Base-by-base conservation (phyloP, 2,329 filamentous ascomycete genomes). In the Didymella lethalis region DNA sequence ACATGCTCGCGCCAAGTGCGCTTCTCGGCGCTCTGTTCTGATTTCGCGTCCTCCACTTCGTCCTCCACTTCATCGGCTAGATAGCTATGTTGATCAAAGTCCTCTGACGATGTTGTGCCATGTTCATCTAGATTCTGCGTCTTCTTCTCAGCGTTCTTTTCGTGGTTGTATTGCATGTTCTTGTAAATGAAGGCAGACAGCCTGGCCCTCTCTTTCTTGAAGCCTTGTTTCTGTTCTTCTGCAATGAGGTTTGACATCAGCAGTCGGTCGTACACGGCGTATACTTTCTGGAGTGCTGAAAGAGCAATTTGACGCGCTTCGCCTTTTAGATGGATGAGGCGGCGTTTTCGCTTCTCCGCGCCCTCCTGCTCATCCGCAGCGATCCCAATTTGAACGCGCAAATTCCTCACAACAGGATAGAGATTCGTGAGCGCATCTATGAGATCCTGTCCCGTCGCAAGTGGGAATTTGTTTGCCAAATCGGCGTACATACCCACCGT, bases 241-340 rank as follows among this genome's bases (percentile, higher is more conserved):
- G 66, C 48, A 16, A 77, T 61, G 47, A 74, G n/a, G n/a, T 74
- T 68, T 12, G 67, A 70, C 12, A 61, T 43, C 3, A 77, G 46
- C n/a, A 77, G 54, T 46, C 61, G 68, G 48, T 77, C 74, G 34
- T 70, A 73, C 1, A 76, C 56, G 25, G 57, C 70, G 52, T 75
- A 68, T 7, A 76, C 64, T 46, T 62, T 70, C 11, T 66, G 63
- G 34, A 77, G 38, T 7, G 70, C 67, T 11, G 16, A 25, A 16
- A 75, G 63, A n/a, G 68, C 70, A 41, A 76, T 67, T 48, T 70
- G 46, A 34, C 72, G 65, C 25, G 60, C 59, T 26, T 61, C 47
- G 12, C 65, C 68, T 7, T 34, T 65, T 14, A 71, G 57, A 18
- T 59, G 58, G 2, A 56, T 44, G 2, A 68, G 59, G 14, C 66